These are phyloP conservation scores for Aspergillus kassunensis DNA, from an alignment of 495 filamentous ascomycete species.

Conservation along the genomic window DNA sequence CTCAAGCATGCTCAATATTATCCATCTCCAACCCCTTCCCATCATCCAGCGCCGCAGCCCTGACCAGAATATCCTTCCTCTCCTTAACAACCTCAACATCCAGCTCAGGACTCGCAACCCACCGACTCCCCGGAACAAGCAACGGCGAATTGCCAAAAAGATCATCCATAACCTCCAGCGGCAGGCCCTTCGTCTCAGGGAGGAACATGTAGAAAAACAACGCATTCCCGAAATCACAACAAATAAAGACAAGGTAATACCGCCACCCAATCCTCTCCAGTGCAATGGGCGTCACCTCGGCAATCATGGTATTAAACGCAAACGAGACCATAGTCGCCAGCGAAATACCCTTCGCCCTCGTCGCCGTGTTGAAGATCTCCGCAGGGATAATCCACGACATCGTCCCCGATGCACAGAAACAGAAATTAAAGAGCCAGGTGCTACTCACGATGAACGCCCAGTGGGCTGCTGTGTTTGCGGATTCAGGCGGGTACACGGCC, in stretches of 20 bases:
- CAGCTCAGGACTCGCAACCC: slow-evolving; percentile 18
- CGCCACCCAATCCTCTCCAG: slow-evolving; percentile 41
- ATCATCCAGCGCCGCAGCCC: not conserved
- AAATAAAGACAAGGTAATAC: slow-evolving; percentile 51
- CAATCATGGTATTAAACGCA: slow-evolving; percentile 63
- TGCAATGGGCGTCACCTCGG: slow-evolving; percentile 52
- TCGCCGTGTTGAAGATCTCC: slow-evolving; percentile 60
- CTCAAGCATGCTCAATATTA: too few relatives aligned
- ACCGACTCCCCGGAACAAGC: slow-evolving; percentile 47
- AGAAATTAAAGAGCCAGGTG: slow-evolving; percentile 12
- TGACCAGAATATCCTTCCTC: slow-evolving; percentile 4
- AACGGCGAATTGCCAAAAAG: slow-evolving; percentile 58
- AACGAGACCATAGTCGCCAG: slow-evolving; percentile 57
- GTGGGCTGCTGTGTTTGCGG: not conserved
- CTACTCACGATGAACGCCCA: slow-evolving; percentile 8
- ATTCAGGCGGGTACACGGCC: slow-evolving; percentile 3
- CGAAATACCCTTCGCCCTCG: slow-evolving; percentile 55
- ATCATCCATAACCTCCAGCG: slow-evolving; percentile 59
- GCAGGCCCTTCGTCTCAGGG: slow-evolving; percentile 54
- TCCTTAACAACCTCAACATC: slow-evolving; percentile 7
- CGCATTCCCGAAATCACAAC: slow-evolving; percentile 36
- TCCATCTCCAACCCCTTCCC: not conserved
- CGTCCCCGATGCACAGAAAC: slow-evolving; percentile 7
- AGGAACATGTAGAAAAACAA: slow-evolving; percentile 58
- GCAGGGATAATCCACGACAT: slow-evolving; percentile 40